Evolutionary conservation across 352 stramenopile species (phyloP), one percentile per base, ranked within the genome.

Genomic region (Phytophthora brassicae): DNA sequence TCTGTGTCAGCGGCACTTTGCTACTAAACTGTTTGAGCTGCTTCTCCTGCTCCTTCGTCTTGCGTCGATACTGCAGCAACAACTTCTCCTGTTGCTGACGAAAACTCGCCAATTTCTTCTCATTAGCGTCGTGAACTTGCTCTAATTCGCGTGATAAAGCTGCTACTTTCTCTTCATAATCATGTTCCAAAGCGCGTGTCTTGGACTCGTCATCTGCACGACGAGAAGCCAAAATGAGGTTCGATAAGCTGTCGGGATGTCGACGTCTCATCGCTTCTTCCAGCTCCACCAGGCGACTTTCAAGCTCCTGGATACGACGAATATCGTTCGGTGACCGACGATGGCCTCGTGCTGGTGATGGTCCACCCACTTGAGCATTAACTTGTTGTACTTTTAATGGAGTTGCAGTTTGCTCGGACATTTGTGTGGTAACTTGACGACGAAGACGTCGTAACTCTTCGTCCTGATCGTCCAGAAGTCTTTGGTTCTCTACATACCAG

Each of bases 401-500:
- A 16, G 41, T 72, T 51, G 29, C 38, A 29, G 57, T 6, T 36
- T n/a, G 24, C 7, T 61, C 54, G 0, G 42, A 56, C 3, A 35
- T 17, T 19, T 58, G 39, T 43, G 64, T 24, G n/a, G 41, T 39
- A 23, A 62, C 45, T n/a, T 64, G 50, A 14, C 48, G 45, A 35
- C 66, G 66, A 14, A 91, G 60, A 6, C 60, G 59, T 23, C 52
- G 60, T n/a, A 91, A 28, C 20, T 84, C 68, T 9, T 84, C 81
- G 36, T 95, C 84, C 56, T 95, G 84, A 8, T 84, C 82, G 26
- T 95, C 84, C 2, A 94, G 51, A n/a, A 93, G 46, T 4, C 81
- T 61, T 53, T 95, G 86, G 50, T 95, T 95, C 38, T 82, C 74
- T 13, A 94, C 79, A 35, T 95, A 95, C 86, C 86, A 95, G 36